phyloP scores from a whole-genome alignment of 306 rosid species.

The Citrullus mucosospermus region DNA sequence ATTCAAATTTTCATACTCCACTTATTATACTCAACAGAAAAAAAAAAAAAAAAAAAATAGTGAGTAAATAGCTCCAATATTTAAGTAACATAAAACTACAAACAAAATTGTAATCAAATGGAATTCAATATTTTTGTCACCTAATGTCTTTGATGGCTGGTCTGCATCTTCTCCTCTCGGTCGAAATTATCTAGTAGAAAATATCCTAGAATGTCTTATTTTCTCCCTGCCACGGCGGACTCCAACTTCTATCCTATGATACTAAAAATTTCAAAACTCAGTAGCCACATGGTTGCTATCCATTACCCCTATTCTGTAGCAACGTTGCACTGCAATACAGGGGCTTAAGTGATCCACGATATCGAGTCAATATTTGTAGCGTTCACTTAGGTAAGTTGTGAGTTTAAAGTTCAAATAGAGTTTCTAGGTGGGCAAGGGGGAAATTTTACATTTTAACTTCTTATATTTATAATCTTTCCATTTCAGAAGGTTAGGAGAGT shows the following conservation, averaged over 20 bases:
- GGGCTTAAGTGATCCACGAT: not conserved
- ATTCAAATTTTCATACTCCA: no score
- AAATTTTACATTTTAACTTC: not conserved
- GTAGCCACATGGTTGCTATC: not conserved
- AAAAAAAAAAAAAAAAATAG: not conserved
- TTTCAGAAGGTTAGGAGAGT: not conserved
- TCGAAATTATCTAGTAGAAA: no score
- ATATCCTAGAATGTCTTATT: not conserved
- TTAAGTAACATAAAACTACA: no score
- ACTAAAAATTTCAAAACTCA: not conserved
- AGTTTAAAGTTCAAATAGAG: not conserved
- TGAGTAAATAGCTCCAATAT: no score
- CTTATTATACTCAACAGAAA: no score
- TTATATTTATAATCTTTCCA: not conserved
- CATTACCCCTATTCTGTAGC: not conserved
- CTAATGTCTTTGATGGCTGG: not conserved
- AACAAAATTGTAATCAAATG: no score
- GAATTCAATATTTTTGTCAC: not conserved
- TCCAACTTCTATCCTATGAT: not conserved
- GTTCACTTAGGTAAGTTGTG: not conserved
- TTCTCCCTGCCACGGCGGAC: not conserved
- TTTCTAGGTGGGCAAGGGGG: not conserved
- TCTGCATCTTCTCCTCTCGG: no score
- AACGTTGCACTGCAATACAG: not conserved
- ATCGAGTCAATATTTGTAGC: not conserved